These are phyloP conservation scores for Coemansia biformis DNA, from an alignment of 192 early-diverging fungal genomes.

Conservation along the genomic window DNA sequence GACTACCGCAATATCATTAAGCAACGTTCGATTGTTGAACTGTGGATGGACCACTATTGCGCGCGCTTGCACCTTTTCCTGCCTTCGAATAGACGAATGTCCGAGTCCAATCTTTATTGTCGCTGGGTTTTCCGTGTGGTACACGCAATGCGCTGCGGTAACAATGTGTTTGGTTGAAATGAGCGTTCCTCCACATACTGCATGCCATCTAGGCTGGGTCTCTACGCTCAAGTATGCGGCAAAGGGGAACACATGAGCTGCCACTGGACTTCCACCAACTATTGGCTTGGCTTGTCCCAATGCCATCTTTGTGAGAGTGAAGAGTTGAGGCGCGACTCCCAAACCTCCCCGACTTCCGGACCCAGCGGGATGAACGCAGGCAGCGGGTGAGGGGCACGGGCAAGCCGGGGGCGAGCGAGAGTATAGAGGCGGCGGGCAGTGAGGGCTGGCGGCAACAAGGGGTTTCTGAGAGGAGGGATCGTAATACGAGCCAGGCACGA, in stretches of 20 bases:
- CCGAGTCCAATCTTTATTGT: constrained; percentile 26
- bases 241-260: constrained; percentile 36
- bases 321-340: too few relatives aligned
- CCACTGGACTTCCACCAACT: constrained; percentile 26
- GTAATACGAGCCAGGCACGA: too few relatives aligned
- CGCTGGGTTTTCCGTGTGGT: constrained; percentile 8
- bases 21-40: constrained; percentile 26
- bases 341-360: too few relatives aligned
- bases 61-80: not conserved
- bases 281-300: constrained; percentile 38
- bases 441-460: too few relatives aligned
- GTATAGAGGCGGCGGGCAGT: too few relatives aligned
- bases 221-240: constrained; percentile 38
- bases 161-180: constrained; percentile 32
- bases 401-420: too few relatives aligned
- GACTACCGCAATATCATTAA: constrained; percentile 48
- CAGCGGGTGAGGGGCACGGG: too few relatives aligned
- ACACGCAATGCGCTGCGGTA: constrained; percentile 49
- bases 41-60: constrained; percentile 12
- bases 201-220: constrained; percentile 34
- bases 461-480: too few relatives aligned
- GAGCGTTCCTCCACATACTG: constrained; percentile 45
- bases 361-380: too few relatives aligned
- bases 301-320: constrained; percentile 10
- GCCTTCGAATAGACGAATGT: constrained; percentile 9